These are phyloP conservation scores for Verbena officinalis DNA, from an alignment of 257 asterid species.

Conservation along the genomic window DNA sequence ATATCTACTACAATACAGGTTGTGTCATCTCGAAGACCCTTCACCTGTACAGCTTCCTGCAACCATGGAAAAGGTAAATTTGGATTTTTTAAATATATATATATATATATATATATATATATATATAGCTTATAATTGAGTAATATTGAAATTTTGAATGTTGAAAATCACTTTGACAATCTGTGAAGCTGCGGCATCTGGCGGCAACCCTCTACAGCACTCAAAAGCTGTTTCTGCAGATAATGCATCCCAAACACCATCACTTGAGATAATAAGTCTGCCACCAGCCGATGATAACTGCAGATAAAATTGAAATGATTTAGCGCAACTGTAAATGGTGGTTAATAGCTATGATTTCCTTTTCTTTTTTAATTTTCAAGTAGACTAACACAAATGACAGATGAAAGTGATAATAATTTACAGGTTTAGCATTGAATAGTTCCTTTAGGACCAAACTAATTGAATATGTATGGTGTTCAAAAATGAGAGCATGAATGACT, in stretches of 20 bases:
- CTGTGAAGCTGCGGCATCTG: constrained; percentile 91
- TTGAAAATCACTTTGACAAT: constrained; percentile 67
- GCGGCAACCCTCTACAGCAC: constrained; percentile 82
- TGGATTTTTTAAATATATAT: constrained; percentile 22
- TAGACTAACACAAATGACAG: constrained; percentile 18
- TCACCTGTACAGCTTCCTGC: constrained; percentile 84
- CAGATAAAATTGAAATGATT: constrained; percentile 29
- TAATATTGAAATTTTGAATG: not conserved
- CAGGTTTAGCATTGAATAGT: not conserved
- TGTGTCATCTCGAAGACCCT: constrained; percentile 96
- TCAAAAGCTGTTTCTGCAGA: constrained; percentile 88
- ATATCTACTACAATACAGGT: constrained; percentile 94
- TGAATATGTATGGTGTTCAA: not conserved
- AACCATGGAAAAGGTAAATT: constrained; percentile 19
- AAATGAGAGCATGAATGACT: not conserved
- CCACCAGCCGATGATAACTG: constrained; percentile 96
- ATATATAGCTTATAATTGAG: not conserved
- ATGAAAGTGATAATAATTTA: not conserved
- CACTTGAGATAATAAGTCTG: constrained; percentile 88
- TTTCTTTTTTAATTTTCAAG: constrained; percentile 1
- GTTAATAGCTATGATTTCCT: not conserved
- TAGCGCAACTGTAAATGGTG: not conserved
- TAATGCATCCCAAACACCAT: constrained; percentile 98
- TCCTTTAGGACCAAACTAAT: not conserved
- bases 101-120: not conserved